phyloP scores from a whole-genome alignment of 2,329 filamentous ascomycete genomes.

The Xylaria sp. region DNA sequence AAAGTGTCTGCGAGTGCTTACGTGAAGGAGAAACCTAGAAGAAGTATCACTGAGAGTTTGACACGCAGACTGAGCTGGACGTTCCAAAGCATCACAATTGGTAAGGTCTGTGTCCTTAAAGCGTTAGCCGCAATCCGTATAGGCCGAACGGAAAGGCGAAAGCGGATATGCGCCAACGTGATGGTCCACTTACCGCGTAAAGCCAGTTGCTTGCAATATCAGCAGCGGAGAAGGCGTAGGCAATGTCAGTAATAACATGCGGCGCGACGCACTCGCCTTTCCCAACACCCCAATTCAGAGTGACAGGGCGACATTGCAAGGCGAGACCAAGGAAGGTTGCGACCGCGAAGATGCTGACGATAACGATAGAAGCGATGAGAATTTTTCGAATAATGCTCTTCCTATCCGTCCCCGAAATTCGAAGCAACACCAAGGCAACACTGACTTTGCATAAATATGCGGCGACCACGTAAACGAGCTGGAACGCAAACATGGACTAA shows the following conservation, averaged over 20 bases:
- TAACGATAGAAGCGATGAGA: constrained; percentile 19
- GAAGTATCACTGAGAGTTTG: constrained; percentile 26
- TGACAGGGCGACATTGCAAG: constrained; percentile 27
- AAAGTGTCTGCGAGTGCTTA: not conserved
- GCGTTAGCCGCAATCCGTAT: not conserved
- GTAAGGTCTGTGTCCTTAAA: constrained; percentile 14
- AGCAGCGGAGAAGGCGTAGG: constrained; percentile 25
- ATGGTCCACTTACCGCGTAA: constrained; percentile 16
- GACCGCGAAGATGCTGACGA: constrained; percentile 21
- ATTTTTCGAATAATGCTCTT: constrained; percentile 23
- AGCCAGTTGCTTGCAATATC: constrained; percentile 31
- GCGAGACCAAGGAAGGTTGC: constrained; percentile 27
- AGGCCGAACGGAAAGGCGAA: not conserved
- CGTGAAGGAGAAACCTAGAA: constrained; percentile 29
- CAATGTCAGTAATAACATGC: constrained; percentile 20
- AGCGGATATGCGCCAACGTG: not conserved
- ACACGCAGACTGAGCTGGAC: constrained; percentile 28
- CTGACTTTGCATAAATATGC: constrained; percentile 28
- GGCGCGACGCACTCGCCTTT: constrained; percentile 26
- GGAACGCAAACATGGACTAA: constrained; percentile 29
- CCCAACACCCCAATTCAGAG: constrained; percentile 28
- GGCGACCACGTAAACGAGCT: constrained; percentile 28
- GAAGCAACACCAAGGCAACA: constrained; percentile 28
- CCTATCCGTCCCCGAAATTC: constrained; percentile 22
- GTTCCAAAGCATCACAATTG: constrained; percentile 30